A percentile compares a stretch with the other conserved stretches of the same genome.
phyloP scores from a whole-genome alignment of 73 alveolate genomes.

The Paramecium pentaurelia region DNA sequence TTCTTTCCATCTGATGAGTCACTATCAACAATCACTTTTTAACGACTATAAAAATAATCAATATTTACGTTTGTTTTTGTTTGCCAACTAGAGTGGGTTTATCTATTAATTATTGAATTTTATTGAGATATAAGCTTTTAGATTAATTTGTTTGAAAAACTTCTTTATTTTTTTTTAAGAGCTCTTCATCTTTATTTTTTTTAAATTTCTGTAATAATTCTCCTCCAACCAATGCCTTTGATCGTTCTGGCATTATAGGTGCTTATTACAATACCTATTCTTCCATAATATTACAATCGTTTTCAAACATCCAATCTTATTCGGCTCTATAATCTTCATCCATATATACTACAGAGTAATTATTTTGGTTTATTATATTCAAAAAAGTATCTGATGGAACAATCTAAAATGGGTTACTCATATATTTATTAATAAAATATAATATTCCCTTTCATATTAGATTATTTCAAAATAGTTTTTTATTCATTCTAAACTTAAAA shows the following conservation, averaged over 20 bases:
- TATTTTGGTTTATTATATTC: background rate
- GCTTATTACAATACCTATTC: background rate
- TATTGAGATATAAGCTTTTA: background rate
- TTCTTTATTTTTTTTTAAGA: background rate
- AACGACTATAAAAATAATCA: background rate
- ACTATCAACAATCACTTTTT: background rate
- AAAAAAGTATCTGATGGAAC: background rate
- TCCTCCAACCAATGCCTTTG: background rate
- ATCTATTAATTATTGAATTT: background rate
- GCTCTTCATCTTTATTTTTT: background rate
- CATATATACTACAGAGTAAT: background rate
- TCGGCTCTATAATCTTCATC: background rate
- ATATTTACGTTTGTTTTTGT: background rate
- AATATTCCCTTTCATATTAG: background rate
- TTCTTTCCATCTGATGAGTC: slow-evolving; percentile 3
- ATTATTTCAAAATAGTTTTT: background rate
- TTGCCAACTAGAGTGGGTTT: background rate
- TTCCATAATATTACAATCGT: background rate
- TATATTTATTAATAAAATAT: background rate
- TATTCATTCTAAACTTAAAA: too few relatives aligned
- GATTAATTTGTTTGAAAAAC: background rate
- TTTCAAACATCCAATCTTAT: background rate
- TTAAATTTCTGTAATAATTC: background rate
- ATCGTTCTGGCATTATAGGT: background rate
- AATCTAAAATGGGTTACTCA: background rate